phyloP scores from a whole-genome alignment of 768 basidiomycete species.

The Tulasnella sp. region DNA sequence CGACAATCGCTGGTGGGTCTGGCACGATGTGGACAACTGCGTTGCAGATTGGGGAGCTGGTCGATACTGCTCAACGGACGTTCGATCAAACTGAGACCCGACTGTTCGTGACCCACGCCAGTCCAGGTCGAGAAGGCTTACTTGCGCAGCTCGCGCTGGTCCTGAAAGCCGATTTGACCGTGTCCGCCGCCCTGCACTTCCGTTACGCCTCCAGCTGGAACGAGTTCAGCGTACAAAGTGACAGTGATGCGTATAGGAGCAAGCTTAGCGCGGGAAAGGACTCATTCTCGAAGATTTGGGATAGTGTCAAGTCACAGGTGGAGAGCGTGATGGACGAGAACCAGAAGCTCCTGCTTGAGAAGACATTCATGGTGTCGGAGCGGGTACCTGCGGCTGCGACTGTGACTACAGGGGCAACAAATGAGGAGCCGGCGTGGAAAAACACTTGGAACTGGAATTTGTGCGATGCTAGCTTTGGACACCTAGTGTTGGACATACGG shows the following conservation, averaged over 20 bases:
- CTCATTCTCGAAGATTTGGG: slow-evolving; percentile 86
- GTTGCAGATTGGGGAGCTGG: slow-evolving; percentile 93
- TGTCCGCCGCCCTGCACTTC: slow-evolving; percentile 94
- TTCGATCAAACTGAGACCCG: slow-evolving; percentile 91
- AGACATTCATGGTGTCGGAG: slow-evolving; percentile 76
- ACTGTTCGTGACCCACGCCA: slow-evolving; percentile 83
- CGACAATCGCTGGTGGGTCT: slow-evolving; percentile 96
- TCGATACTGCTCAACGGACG: slow-evolving; percentile 92
- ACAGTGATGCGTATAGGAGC: slow-evolving; percentile 76
- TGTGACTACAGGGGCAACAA: slow-evolving; percentile 32
- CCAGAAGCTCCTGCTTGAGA: slow-evolving; percentile 79
- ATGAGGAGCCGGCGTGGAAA: slow-evolving; percentile 92
- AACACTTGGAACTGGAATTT: slow-evolving; percentile 99
- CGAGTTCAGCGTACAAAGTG: slow-evolving; percentile 86
- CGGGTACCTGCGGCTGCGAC: slow-evolving; percentile 51
- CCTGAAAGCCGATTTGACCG: slow-evolving; percentile 86
- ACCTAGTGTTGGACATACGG: slow-evolving; percentile 76
- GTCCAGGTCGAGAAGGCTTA: slow-evolving; percentile 86
- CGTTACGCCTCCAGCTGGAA: slow-evolving; percentile 94
- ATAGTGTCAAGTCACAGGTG: slow-evolving; percentile 82
- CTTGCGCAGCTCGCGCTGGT: slow-evolving; percentile 83
- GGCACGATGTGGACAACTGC: slow-evolving; percentile 99
- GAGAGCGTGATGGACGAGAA: slow-evolving; percentile 85
- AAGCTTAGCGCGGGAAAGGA: slow-evolving; percentile 74
- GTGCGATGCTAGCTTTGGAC: slow-evolving; percentile 90